Base-by-base conservation (phyloP, 1,284 basidiomycete genomes). In the Meripilus lineatus region DNA sequence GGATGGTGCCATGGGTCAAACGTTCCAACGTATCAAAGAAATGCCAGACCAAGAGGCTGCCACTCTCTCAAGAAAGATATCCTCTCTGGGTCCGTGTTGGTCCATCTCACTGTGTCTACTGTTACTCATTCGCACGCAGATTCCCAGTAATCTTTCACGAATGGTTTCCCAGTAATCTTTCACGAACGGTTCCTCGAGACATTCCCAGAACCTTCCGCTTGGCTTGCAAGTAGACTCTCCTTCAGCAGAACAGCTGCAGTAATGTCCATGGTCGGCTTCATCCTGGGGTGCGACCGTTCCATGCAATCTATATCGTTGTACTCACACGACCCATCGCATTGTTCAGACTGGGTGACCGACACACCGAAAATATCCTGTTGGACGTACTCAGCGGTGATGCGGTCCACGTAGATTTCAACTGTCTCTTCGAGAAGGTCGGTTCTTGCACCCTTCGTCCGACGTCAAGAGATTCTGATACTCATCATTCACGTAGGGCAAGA, bases 191-290 rank as follows among this genome's bases (percentile, higher is more conserved):
- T 99, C 65, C 68, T 97, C 35, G 87, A 91, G 56, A 94, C 89
- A 0, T 99, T 98, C 69, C 94, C 96, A 0, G 96, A 99, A 58
- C 95, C 96, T 0, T 85, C 89, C 0, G 88, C 90, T 0, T 99
- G 96, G 96, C 74, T 99, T 23, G 80, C 86, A 2, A 90, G 89
- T 59, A 82, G 96, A 21, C 69, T 92, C 48, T 77, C 84, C 2
- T 99, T 95, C 60, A 85, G 81, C 13, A 77, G 95, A 34, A 98
- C 96, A 0, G 78, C 88, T 0, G 96, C 96, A 0, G 96, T 99
- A 38, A 99, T 98, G 89, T 96, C 91, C 3, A 99, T 99, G 88
- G 92, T 99, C 20, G 96, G 96, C 17, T 96, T 91, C 55, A 95
- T 99, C 26, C 72, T 99, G 7, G 96, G 95, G 90, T 94, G 50